Percentiles rank a stretch among this genome's conserved stretches.
These are phyloP conservation scores for Nemania diffusa DNA, from an alignment of 2,329 filamentous ascomycete genomes.

Conservation along the genomic window DNA sequence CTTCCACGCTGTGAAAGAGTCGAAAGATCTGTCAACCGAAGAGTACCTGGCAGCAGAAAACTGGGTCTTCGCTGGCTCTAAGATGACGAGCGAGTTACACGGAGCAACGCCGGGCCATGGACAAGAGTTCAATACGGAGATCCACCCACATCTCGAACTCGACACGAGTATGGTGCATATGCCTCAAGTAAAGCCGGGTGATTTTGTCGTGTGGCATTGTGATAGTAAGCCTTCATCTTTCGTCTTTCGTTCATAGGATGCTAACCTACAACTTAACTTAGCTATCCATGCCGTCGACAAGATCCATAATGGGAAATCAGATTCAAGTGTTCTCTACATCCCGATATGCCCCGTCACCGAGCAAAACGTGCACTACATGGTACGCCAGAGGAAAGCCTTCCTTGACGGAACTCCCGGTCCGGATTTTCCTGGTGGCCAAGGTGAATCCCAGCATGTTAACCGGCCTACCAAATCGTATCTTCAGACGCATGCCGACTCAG, in stretches of 20 bases:
- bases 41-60: conserved; percentile 65
- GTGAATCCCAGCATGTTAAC: conserved; percentile 67
- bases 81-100: conserved; percentile 69
- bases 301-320: conserved; percentile 73
- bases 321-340: conserved; percentile 90
- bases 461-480: conserved; percentile 57
- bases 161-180: conserved; percentile 76
- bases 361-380: conserved; percentile 76
- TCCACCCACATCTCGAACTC: conserved; percentile 78
- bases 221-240: conserved; percentile 61
- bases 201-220: conserved; percentile 87
- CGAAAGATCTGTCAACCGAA: conserved; percentile 53
- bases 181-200: conserved; percentile 74
- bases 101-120: conserved; percentile 75
- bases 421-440: conserved; percentile 77
- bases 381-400: conserved; percentile 77
- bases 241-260: conserved; percentile 22
- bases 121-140: conserved; percentile 71
- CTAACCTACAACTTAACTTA: conserved; percentile 28
- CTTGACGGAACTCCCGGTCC: conserved; percentile 72
- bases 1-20: conserved; percentile 67
- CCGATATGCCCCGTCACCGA: conserved; percentile 85
- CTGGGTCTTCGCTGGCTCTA: conserved; percentile 65
- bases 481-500: conserved; percentile 45
- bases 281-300: conserved; percentile 86